A percentile compares a stretch with the other conserved stretches of the same genome.
Conservation (phyloP, 352 stramenopile species). For the Phytophthora pistaciae region DNA sequence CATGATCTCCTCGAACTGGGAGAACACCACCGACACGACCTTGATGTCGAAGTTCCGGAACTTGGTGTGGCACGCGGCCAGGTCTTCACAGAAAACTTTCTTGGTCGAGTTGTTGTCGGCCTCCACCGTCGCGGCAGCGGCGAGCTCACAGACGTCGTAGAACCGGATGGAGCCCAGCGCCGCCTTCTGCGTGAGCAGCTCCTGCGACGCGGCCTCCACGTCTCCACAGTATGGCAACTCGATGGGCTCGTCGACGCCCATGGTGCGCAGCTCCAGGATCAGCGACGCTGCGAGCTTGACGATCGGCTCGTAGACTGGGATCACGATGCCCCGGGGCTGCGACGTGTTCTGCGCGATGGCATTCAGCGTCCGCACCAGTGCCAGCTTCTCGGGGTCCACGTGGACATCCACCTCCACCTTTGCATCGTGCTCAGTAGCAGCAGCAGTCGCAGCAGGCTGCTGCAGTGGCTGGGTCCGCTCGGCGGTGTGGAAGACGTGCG, state of each 20-base stretch:
- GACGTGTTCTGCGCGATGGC: conserved; percentile 22
- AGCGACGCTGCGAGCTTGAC: conserved; percentile 34
- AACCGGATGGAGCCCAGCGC: conserved; percentile 24
- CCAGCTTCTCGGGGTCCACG: conserved; percentile 11
- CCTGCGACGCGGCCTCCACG: conserved; percentile 10
- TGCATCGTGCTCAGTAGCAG: no score
- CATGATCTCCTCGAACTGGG: conserved; percentile 59
- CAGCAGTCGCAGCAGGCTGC: no score
- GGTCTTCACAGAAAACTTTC: conserved; percentile 45
- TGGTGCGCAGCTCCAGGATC: conserved; percentile 36
- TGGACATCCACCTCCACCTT: not conserved
- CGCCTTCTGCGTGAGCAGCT: conserved; percentile 16
- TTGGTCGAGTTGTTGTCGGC: not conserved
- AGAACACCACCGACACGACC: conserved; percentile 43
- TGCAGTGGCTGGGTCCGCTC: not conserved
- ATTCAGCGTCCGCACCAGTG: conserved; percentile 28
- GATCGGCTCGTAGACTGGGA: conserved; percentile 46
- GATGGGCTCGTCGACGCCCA: conserved; percentile 32
- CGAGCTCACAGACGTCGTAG: conserved; percentile 40
- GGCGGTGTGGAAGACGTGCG: conserved; percentile 17
- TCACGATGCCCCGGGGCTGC: conserved; percentile 28
- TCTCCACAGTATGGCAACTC: conserved; percentile 55
- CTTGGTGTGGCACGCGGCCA: conserved; percentile 38
- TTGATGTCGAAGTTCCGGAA: conserved; percentile 48
- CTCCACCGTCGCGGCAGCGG: conserved; percentile 2